A percentile compares a stretch with the other conserved stretches of the same genome.
These are phyloP conservation scores for Simmondsia chinensis DNA, from an alignment of 148 eudicot genomes.

Conservation along the genomic window DNA sequence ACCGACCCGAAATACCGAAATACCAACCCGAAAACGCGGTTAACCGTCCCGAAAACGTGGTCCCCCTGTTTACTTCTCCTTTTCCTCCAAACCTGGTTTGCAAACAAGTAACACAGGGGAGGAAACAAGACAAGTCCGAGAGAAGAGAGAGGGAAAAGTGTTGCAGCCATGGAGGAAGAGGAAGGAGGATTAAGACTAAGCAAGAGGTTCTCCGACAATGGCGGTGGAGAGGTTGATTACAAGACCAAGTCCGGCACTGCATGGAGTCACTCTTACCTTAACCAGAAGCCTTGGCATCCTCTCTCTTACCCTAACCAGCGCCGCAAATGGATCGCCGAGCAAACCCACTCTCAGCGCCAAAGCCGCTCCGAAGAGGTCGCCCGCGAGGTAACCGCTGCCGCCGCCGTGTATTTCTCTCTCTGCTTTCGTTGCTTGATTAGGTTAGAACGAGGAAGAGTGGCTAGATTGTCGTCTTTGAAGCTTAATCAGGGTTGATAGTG, in stretches of 20 bases:
- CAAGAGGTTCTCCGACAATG: slow-evolving; percentile 70
- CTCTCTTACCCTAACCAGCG: slow-evolving; percentile 98
- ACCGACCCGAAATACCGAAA: too few species aligned
- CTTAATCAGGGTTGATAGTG: too few species aligned
- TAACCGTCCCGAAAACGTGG: too few species aligned
- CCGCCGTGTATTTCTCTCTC: background rate
- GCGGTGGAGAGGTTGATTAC: slow-evolving; percentile 81
- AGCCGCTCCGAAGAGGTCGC: slow-evolving; percentile 78
- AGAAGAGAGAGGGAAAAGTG: background rate
- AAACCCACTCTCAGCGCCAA: slow-evolving; percentile 66
- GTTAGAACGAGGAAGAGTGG: too few species aligned
- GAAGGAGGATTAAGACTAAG: slow-evolving; percentile 49
- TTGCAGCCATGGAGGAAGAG: slow-evolving; percentile 47
- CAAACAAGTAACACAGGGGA: too few species aligned
- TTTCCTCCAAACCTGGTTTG: too few species aligned
- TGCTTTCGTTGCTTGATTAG: background rate
- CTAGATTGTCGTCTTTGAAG: too few species aligned
- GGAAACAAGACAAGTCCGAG: too few species aligned
- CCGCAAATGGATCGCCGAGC: slow-evolving; percentile 99
- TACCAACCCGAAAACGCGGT: too few species aligned
- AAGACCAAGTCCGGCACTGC: slow-evolving; percentile 83
- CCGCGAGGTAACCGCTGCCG: slow-evolving; percentile 45
- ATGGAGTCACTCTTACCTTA: slow-evolving; percentile 81
- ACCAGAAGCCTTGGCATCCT: slow-evolving; percentile 99
- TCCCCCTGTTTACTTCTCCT: too few species aligned